Conservation (phyloP, 75 land plant species). For the Pinus tabuliformis region DNA sequence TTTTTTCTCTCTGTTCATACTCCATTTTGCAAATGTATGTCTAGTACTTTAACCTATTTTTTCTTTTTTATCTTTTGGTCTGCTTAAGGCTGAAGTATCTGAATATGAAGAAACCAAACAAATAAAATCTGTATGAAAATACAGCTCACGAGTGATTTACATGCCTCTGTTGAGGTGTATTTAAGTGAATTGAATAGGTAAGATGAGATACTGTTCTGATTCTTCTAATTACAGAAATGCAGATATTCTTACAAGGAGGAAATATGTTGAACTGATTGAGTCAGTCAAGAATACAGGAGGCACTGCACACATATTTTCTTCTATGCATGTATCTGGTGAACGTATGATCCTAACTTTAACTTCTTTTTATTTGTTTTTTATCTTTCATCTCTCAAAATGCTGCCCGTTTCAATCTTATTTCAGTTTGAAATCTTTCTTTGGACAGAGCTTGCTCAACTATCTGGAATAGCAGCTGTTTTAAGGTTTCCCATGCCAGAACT, state of each 20-base stretch:
- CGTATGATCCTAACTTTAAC: slow-evolving; percentile 41
- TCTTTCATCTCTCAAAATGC: background rate
- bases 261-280: slow-evolving; percentile 79
- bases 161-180: background rate
- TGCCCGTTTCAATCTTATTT: background rate
- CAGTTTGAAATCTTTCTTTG: background rate
- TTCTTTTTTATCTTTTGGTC: background rate
- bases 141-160: slow-evolving; percentile 4
- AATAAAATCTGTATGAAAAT: background rate
- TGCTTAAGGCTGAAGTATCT: background rate
- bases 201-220: background rate
- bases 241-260: slow-evolving; percentile 61
- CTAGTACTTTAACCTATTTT: background rate
- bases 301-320: slow-evolving; percentile 73
- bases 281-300: slow-evolving; percentile 90
- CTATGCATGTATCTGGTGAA: slow-evolving; percentile 96
- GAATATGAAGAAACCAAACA: background rate
- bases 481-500: slow-evolving; percentile 89
- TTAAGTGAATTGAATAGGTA: background rate
- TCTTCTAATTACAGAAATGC: slow-evolving; percentile 51
- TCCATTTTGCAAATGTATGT: background rate
- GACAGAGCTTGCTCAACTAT: slow-evolving; percentile 74
- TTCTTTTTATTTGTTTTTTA: background rate
- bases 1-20: background rate
- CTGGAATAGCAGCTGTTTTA: slow-evolving; percentile 92